These are phyloP conservation scores for Rosa hybrid DNA, from an alignment of 331 rosid genomes.

Conservation along the genomic window DNA sequence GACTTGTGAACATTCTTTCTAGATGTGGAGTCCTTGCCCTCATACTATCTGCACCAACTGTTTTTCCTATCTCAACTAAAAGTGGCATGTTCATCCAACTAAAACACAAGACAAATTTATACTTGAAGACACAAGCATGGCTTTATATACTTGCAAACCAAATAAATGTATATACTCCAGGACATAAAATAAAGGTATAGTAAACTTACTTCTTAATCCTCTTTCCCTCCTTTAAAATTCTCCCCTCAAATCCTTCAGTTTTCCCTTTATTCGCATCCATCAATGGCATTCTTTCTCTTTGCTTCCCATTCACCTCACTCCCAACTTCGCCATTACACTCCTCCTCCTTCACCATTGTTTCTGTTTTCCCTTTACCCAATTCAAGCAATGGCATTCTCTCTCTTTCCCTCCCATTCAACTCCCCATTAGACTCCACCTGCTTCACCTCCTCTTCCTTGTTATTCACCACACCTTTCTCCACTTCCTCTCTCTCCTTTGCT, in stretches of 20 bases:
- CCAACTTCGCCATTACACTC: conserved; percentile 30
- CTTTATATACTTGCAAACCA: not conserved
- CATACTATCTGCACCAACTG: not conserved
- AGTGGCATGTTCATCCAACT: not conserved
- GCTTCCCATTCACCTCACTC: conserved; percentile 41
- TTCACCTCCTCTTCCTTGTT: conserved; percentile 26
- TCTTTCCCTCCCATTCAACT: conserved; percentile 39
- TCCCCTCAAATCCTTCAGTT: conserved; percentile 38
- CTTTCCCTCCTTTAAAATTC: conserved; percentile 42
- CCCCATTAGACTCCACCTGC: conserved; percentile 28
- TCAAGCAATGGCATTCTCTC: conserved; percentile 58
- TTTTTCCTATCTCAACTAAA: not conserved
- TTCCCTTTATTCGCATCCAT: conserved; percentile 37
- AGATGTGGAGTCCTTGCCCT: too few relatives aligned
- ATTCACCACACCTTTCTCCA: conserved; percentile 36
- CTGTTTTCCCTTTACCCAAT: conserved; percentile 15
- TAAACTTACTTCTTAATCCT: conserved; percentile 54
- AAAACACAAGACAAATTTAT: not conserved
- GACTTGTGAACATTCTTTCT: not conserved
- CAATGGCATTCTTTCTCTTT: conserved; percentile 55
- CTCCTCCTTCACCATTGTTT: conserved; percentile 22
- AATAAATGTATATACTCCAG: not conserved
- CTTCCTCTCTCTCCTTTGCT: conserved; percentile 57
- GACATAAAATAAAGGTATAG: not conserved
- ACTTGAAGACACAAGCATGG: not conserved